phyloP scores from a whole-genome alignment of 1,139 yeast genomes.

The Diutina ranongensis region DNA sequence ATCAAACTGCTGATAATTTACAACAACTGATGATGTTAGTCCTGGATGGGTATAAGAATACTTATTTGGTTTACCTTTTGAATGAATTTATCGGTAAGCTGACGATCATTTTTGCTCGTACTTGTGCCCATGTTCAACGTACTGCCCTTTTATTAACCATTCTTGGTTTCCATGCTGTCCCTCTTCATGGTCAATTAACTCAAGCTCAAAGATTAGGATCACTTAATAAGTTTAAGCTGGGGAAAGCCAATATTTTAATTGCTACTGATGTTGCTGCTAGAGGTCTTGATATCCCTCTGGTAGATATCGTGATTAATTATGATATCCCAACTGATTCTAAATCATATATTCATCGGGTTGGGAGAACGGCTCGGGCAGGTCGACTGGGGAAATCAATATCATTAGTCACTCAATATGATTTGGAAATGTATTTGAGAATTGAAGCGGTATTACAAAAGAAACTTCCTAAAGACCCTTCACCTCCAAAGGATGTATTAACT shows the following conservation, averaged over 20 bases:
- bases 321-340: slow-evolving; percentile 98
- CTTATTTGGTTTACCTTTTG: slow-evolving; percentile 68
- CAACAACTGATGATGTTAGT: slow-evolving; percentile 84
- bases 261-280: slow-evolving; percentile 99
- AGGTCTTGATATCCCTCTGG: slow-evolving; percentile 93
- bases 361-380: slow-evolving; percentile 98
- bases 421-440: slow-evolving; percentile 76
- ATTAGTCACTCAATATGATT: slow-evolving; percentile 87
- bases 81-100: slow-evolving; percentile 84
- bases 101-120: slow-evolving; percentile 81
- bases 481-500: slow-evolving; percentile 67
- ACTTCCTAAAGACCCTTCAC: slow-evolving; percentile 65
- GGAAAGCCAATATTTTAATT: slow-evolving; percentile 68
- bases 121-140: slow-evolving; percentile 92
- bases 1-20: slow-evolving; percentile 87
- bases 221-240: slow-evolving; percentile 81
- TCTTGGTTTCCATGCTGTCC: slow-evolving; percentile 81
- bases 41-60: slow-evolving; percentile 88
- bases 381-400: slow-evolving; percentile 88
- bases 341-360: slow-evolving; percentile 94
- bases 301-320: slow-evolving; percentile 84
- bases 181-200: slow-evolving; percentile 87
- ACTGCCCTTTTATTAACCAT: slow-evolving; percentile 72
- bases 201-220: slow-evolving; percentile 93
- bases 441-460: slow-evolving; percentile 78